Evolutionary conservation across 2,329 filamentous ascomycete genomes (phyloP).

Genomic region (Fragosphaeria purpurea): DNA sequence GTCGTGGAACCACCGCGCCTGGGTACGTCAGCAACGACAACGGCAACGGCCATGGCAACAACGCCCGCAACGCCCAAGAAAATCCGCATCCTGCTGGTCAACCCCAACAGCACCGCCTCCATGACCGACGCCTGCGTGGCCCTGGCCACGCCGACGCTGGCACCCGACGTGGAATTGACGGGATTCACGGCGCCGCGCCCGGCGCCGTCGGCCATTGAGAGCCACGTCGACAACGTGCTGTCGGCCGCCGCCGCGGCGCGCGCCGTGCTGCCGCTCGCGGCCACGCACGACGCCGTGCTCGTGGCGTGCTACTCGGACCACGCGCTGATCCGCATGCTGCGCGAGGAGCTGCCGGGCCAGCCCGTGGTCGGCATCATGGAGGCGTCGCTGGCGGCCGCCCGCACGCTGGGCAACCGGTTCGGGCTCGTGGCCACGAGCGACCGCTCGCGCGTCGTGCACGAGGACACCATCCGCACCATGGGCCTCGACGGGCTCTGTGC

Average conservation of each 20-base stretch:
- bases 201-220: slow-evolving; percentile 11
- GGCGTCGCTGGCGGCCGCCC: slow-evolving; percentile 13
- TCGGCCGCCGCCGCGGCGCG: slow-evolving; percentile 13
- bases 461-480: slow-evolving; percentile 11
- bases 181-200: slow-evolving; percentile 12
- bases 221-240: slow-evolving; percentile 13
- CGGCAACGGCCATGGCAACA: neutral
- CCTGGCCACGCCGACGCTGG: slow-evolving; percentile 9
- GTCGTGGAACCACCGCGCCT: slow-evolving; percentile 11
- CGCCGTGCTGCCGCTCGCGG: slow-evolving; percentile 12
- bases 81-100: slow-evolving; percentile 13
- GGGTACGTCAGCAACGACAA: neutral
- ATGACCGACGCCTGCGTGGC: slow-evolving; percentile 12
- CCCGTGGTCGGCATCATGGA: slow-evolving; percentile 14
- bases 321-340: slow-evolving; percentile 12
- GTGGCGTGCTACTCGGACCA: slow-evolving; percentile 16
- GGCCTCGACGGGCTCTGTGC: slow-evolving; percentile 11
- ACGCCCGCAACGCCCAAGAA: neutral
- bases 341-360: slow-evolving; percentile 12
- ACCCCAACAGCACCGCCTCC: slow-evolving; percentile 12
- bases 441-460: slow-evolving; percentile 7
- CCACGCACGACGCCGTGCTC: slow-evolving; percentile 13
- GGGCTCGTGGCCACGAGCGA: slow-evolving; percentile 12
- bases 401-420: slow-evolving; percentile 12
- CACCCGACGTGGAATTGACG: slow-evolving; percentile 11